Evolutionary conservation across 768 basidiomycete species (phyloP).

Genomic region (Leccinum incarnatum): DNA sequence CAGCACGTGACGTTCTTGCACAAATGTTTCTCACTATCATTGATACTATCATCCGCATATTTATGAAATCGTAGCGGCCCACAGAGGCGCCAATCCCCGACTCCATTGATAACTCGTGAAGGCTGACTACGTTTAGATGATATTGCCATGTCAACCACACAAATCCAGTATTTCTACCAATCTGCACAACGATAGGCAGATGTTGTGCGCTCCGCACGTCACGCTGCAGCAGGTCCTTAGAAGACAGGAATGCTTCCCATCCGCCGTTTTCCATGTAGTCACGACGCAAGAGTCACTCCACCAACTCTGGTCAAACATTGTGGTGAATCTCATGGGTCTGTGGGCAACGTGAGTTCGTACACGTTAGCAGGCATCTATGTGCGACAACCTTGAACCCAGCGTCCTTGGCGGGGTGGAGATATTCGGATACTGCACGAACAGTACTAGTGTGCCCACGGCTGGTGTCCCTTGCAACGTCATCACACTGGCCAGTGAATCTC

Average conservation of each 20-base stretch:
- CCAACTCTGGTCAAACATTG: slow-evolving; percentile 92
- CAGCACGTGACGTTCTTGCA: not conserved
- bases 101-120: no score
- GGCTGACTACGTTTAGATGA: no score
- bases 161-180: no score
- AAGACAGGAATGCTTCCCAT: slow-evolving; percentile 99
- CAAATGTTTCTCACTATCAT: no score
- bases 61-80: no score
- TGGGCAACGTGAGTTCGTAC: not conserved
- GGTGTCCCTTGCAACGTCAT: slow-evolving; percentile 98
- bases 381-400: slow-evolving; percentile 99
- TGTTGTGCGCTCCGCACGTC: no score
- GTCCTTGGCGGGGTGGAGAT: slow-evolving; percentile 96
- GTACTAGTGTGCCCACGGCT: slow-evolving; percentile 87
- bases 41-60: no score
- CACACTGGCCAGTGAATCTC: slow-evolving; percentile 92
- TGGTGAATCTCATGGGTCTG: slow-evolving; percentile 99
- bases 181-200: no score
- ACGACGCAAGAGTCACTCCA: slow-evolving; percentile 83
- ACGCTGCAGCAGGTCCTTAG: slow-evolving; percentile 67
- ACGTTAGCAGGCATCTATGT: slow-evolving; percentile 82
- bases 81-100: no score
- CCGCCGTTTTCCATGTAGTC: slow-evolving; percentile 98
- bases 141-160: no score
- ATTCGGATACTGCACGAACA: slow-evolving; percentile 93